phyloP scores from a whole-genome alignment of 1,139 yeast genomes.

The Debaryomycetaceae sp. region DNA sequence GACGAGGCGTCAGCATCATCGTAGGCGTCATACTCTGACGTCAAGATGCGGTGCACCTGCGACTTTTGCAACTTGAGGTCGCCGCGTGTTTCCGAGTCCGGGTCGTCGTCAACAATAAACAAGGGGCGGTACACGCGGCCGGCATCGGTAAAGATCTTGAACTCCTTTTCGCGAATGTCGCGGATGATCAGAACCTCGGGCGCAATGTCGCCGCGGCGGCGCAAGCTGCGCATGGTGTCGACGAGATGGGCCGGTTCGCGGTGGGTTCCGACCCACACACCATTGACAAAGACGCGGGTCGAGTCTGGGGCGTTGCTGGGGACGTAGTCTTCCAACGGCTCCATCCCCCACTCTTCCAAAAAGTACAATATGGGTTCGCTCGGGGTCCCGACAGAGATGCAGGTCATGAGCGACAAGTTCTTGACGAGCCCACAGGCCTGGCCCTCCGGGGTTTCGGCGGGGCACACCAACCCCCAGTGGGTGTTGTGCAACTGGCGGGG shows the following conservation, averaged over 20 bases:
- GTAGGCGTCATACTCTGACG: constrained; percentile 50
- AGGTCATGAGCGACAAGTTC: constrained; percentile 90
- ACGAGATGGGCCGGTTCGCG: constrained; percentile 89
- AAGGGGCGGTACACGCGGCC: constrained; percentile 96
- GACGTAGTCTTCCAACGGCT: constrained; percentile 89
- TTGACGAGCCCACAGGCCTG: constrained; percentile 99
- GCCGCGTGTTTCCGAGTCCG: constrained; percentile 62
- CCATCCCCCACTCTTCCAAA: constrained; percentile 99
- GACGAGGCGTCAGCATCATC: constrained; percentile 43
- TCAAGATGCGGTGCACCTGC: constrained; percentile 62
- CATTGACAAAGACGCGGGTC: constrained; percentile 91
- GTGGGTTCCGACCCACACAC: constrained; percentile 99
- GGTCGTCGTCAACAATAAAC: constrained; percentile 81
- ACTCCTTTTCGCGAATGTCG: constrained; percentile 93
- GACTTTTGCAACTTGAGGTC: constrained; percentile 78
- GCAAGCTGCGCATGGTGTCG: constrained; percentile 79
- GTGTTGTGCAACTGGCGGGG: constrained; percentile 99
- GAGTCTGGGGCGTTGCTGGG: constrained; percentile 89
- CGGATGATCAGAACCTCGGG: constrained; percentile 95
- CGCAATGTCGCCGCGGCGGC: constrained; percentile 93
- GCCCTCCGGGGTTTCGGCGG: constrained; percentile 99
- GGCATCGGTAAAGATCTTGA: constrained; percentile 94
- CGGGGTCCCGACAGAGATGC: constrained; percentile 97
- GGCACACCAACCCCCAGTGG: constrained; percentile 99
- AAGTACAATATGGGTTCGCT: constrained; percentile 89